Conservation (phyloP, 2,329 filamentous ascomycete genomes). For the Dothistroma pini region DNA sequence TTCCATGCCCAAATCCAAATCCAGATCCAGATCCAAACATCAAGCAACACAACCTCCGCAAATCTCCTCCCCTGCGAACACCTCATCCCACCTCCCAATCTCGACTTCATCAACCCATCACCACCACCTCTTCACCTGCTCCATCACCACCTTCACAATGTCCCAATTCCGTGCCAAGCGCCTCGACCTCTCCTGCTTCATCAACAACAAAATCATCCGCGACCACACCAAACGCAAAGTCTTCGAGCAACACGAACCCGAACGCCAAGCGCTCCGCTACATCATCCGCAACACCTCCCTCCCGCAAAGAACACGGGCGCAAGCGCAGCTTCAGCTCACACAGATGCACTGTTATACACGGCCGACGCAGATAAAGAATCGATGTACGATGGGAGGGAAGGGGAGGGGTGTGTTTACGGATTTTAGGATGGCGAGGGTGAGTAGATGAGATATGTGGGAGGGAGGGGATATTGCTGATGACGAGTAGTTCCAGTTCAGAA, state of each 20-base stretch:
- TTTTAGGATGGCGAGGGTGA: constrained; percentile 86
- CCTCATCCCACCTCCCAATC: neutral
- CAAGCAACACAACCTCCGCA: neutral
- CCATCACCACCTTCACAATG: constrained; percentile 27
- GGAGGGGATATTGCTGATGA: constrained; percentile 12
- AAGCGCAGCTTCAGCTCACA: constrained; percentile 87
- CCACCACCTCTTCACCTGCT: neutral
- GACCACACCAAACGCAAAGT: constrained; percentile 97
- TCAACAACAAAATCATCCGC: constrained; percentile 83
- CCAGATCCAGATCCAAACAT: neutral
- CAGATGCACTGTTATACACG: constrained; percentile 97
- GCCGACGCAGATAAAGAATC: constrained; percentile 87
- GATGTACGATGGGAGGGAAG: constrained; percentile 89
- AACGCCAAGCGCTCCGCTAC: constrained; percentile 79
- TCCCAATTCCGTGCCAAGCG: constrained; percentile 81
- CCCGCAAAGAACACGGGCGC: constrained; percentile 73
- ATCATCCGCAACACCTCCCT: constrained; percentile 91
- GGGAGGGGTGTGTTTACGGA: constrained; percentile 85
- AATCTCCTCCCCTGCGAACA: neutral
- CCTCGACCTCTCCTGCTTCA: constrained; percentile 81
- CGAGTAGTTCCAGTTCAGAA: constrained; percentile 80
- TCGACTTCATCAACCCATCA: neutral
- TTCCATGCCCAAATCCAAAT: neutral
- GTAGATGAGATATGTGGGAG: constrained; percentile 33
- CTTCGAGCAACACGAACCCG: constrained; percentile 79